Conservation (phyloP, 2,329 filamentous ascomycete species). For the Dothidotthia symphoricarpi region DNA sequence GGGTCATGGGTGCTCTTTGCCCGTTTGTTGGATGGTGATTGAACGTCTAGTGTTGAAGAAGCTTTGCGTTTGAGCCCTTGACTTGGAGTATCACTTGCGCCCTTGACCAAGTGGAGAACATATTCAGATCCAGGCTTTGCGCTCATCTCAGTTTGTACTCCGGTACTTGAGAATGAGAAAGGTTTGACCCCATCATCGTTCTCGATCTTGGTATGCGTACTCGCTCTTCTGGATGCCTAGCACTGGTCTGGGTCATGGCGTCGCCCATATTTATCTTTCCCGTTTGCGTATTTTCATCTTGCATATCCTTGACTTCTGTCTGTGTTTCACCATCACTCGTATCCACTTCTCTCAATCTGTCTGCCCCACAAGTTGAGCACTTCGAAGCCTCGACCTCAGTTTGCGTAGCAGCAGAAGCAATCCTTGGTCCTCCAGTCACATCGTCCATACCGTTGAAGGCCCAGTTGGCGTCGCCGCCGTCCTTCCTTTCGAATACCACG, state of each 20-base stretch:
- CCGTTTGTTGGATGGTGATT: background rate
- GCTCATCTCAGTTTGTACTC: background rate
- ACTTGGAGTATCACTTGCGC: background rate
- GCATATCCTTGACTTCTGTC: too few species aligned
- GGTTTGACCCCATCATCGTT: too few species aligned
- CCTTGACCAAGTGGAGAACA: background rate
- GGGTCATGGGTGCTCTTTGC: conserved; percentile 5
- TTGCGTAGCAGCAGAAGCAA: conserved; percentile 2
- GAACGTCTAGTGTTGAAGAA: background rate
- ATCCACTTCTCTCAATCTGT: background rate
- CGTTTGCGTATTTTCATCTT: background rate
- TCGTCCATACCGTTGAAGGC: conserved; percentile 4
- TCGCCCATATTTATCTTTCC: background rate
- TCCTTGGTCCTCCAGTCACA: background rate
- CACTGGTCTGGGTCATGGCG: too few species aligned
- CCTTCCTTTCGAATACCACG: conserved; percentile 4
- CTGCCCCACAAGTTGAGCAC: background rate
- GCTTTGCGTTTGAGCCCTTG: background rate
- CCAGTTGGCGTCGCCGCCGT: conserved; percentile 4
- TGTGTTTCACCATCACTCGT: too few species aligned
- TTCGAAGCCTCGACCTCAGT: background rate
- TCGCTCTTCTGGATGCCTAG: too few species aligned
- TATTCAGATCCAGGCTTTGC: background rate
- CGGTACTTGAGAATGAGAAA: background rate
- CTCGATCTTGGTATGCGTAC: too few species aligned